Conservation (phyloP, 345 rosid genomes). For the Geranium brycei region DNA sequence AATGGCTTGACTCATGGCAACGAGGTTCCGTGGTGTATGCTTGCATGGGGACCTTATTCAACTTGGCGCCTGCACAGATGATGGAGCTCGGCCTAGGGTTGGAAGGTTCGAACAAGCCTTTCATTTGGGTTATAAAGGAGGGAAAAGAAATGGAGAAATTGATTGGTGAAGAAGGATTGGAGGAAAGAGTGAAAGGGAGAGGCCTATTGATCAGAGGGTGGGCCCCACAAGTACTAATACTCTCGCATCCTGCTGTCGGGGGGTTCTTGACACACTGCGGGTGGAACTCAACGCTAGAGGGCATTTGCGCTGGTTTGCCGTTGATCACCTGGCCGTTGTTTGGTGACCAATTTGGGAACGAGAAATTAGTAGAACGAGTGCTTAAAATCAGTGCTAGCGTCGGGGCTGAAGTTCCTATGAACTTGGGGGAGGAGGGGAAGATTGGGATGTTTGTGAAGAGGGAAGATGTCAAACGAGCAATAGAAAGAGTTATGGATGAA, state of each 20-base stretch:
- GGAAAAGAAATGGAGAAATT: constrained; percentile 11
- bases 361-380: constrained; percentile 20
- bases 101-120: constrained; percentile 27
- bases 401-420: constrained; percentile 7
- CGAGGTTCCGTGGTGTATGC: constrained; percentile 28
- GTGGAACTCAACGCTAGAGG: constrained; percentile 22
- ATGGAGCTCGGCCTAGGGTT: constrained; percentile 36
- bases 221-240: constrained; percentile 20
- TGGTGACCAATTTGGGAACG: constrained; percentile 22
- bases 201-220: constrained; percentile 18
- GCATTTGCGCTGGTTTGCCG: constrained; percentile 17
- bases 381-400: constrained; percentile 12
- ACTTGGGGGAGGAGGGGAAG: constrained; percentile 12
- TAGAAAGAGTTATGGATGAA: constrained; percentile 15
- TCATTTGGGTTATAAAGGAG: constrained; percentile 19
- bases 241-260: constrained; percentile 15
- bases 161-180: constrained; percentile 12
- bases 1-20: constrained; percentile 31
- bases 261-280: constrained; percentile 27
- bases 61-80: constrained; percentile 17
- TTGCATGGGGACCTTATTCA: constrained; percentile 34
- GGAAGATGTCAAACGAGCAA: constrained; percentile 10
- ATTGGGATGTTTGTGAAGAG: constrained; percentile 6
- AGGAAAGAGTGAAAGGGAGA: constrained; percentile 13
- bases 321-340: constrained; percentile 20